These are phyloP conservation scores for Coprinopsis sp. DNA, from an alignment of 768 basidiomycete species.

Conservation along the genomic window DNA sequence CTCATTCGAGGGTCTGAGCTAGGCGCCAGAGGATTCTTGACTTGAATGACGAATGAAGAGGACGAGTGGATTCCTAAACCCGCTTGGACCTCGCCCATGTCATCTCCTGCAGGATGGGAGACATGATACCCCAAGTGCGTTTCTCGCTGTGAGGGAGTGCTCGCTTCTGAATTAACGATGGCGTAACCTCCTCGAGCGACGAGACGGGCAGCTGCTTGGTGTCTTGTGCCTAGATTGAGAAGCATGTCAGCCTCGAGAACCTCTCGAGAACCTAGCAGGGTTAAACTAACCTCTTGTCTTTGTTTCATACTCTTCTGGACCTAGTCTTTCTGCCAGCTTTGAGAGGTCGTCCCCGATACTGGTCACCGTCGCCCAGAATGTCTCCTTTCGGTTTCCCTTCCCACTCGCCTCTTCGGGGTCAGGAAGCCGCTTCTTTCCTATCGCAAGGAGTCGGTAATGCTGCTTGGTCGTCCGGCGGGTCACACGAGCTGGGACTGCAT, in stretches of 20 bases:
- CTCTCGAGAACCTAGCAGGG: neutral
- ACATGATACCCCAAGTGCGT: conserved; percentile 59
- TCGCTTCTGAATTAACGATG: conserved; percentile 46
- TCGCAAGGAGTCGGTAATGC: conserved; percentile 44
- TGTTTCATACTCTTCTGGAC: conserved; percentile 52
- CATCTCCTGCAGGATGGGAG: conserved; percentile 43
- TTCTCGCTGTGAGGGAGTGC: conserved; percentile 38
- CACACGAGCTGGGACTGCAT: conserved; percentile 43
- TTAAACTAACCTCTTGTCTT: conserved; percentile 47
- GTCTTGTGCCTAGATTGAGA: conserved; percentile 38
- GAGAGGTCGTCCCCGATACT: conserved; percentile 48
- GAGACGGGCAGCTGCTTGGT: conserved; percentile 47
- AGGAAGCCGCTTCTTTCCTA: conserved; percentile 59
- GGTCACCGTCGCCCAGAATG: conserved; percentile 50
- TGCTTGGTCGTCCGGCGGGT: conserved; percentile 31
- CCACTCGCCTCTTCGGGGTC: conserved; percentile 35
- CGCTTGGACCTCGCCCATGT: conserved; percentile 50
- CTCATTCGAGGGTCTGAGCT: conserved; percentile 28
- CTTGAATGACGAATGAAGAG: conserved; percentile 53
- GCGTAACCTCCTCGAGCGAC: conserved; percentile 58
- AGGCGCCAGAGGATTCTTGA: conserved; percentile 56
- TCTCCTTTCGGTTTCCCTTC: conserved; percentile 32
- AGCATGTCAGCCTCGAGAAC: neutral
- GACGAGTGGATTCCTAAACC: conserved; percentile 49
- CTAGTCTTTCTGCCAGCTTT: conserved; percentile 43